These are phyloP conservation scores for Gastrolobium bilobum DNA, from an alignment of 306 rosid genomes.

Conservation along the genomic window DNA sequence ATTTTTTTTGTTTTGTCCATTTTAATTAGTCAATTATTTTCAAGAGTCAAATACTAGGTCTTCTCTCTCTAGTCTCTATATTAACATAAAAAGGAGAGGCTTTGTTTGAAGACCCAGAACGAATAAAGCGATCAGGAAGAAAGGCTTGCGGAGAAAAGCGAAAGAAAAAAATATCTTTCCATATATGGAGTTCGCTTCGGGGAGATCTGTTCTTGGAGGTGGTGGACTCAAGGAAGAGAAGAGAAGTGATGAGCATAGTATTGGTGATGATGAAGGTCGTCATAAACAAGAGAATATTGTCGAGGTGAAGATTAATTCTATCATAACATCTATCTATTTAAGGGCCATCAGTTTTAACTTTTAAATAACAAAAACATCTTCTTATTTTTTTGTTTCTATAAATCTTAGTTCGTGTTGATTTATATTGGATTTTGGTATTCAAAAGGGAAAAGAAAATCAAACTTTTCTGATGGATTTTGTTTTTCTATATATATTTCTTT, in stretches of 20 bases:
- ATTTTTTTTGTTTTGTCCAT: neutral
- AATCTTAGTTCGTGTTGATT: constrained; percentile 24
- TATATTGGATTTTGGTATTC: constrained; percentile 20
- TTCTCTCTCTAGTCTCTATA: constrained; percentile 50
- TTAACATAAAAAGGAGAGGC: constrained; percentile 24
- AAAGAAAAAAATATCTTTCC: neutral
- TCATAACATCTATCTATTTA: neutral
- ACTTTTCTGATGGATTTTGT: neutral
- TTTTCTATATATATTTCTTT: neutral
- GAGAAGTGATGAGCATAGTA: constrained; percentile 54
- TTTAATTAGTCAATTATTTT: constrained; percentile 48
- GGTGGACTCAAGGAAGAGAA: constrained; percentile 54
- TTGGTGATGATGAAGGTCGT: constrained; percentile 42
- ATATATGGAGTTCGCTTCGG: constrained; percentile 60
- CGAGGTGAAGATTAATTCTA: constrained; percentile 56
- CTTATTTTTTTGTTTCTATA: neutral
- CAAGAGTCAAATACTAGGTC: constrained; percentile 66
- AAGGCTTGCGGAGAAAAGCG: neutral
- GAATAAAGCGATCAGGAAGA: constrained; percentile 25
- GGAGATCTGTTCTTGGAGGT: constrained; percentile 54
- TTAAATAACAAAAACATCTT: constrained; percentile 9
- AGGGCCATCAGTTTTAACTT: constrained; percentile 7
- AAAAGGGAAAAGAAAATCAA: neutral
- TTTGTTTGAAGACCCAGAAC: constrained; percentile 35
- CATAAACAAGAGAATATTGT: constrained; percentile 42